Evolutionary conservation across 2,329 filamentous ascomycete species (phyloP).

Genomic region (Colletotrichum navitas): DNA sequence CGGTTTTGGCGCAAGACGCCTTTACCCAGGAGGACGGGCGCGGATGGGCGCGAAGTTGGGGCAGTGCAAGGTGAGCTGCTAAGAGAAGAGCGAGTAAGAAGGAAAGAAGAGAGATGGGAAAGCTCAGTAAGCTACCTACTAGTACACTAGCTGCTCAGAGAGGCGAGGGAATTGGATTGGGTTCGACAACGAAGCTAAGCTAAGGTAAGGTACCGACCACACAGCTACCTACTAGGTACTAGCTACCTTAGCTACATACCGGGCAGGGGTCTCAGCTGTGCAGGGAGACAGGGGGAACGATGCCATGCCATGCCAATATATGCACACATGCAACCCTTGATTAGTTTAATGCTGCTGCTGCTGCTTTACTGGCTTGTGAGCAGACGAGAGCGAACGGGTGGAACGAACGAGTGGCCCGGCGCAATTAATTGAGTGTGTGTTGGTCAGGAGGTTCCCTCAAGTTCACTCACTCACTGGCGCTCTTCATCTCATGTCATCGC

Average conservation of each 20-base stretch:
- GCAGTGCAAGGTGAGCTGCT: constrained; percentile 6
- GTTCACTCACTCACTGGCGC: neutral
- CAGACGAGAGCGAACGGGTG: neutral
- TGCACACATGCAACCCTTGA: neutral
- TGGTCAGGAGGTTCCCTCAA: neutral
- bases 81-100: neutral
- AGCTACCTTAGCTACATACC: neutral
- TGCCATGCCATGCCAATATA: neutral
- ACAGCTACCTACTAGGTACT: neutral
- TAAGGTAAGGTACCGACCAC: neutral
- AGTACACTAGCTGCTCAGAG: neutral
- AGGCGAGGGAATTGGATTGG: neutral
- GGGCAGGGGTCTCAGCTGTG: neutral
- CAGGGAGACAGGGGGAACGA: neutral
- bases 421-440: too few relatives aligned
- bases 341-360: neutral
- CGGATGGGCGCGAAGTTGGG: neutral
- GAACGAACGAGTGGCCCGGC: neutral
- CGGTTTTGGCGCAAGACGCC: neutral
- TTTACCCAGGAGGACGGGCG: neutral
- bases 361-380: neutral
- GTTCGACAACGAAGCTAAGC: neutral
- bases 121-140: neutral
- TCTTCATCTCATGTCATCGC: neutral
- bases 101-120: neutral